Evolutionary conservation across 345 rosid species (phyloP).

Genomic region (Bruguiera sexangula): DNA sequence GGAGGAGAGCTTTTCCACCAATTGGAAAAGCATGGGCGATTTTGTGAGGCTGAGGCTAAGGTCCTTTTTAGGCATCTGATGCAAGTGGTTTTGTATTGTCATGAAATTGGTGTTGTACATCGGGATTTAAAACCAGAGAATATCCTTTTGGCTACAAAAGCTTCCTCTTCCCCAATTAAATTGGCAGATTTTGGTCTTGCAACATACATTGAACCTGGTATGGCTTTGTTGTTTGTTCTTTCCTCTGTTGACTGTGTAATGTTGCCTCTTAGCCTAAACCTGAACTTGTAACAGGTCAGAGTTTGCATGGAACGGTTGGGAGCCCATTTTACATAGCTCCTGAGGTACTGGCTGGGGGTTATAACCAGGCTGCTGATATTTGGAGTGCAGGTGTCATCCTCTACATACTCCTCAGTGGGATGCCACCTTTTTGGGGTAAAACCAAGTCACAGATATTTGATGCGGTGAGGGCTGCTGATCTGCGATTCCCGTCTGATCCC

Average conservation of each 20-base stretch:
- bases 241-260: too few species aligned
- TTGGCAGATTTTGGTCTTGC: slow-evolving; percentile 77
- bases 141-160: slow-evolving; percentile 53
- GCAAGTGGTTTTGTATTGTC: slow-evolving; percentile 60
- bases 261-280: neutral
- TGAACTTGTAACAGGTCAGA: slow-evolving; percentile 39
- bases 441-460: slow-evolving; percentile 65
- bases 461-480: slow-evolving; percentile 59
- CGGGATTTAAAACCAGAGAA: slow-evolving; percentile 72
- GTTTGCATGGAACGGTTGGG: slow-evolving; percentile 61
- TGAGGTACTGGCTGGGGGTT: slow-evolving; percentile 59
- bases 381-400: slow-evolving; percentile 80
- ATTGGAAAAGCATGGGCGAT: slow-evolving; percentile 55
- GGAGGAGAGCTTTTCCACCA: slow-evolving; percentile 67
- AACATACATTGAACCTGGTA: slow-evolving; percentile 58
- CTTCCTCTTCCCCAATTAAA: slow-evolving; percentile 57
- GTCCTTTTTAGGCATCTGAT: slow-evolving; percentile 57
- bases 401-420: slow-evolving; percentile 60
- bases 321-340: slow-evolving; percentile 80
- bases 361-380: slow-evolving; percentile 67
- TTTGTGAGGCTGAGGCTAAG: slow-evolving; percentile 52
- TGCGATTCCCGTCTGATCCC: slow-evolving; percentile 53
- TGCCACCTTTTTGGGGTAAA: slow-evolving; percentile 71
- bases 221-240: slow-evolving; percentile 7
- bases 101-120: slow-evolving; percentile 62